Evolutionary conservation across 441 rosid genomes (phyloP).

Genomic region (Biscutella laevigata): DNA sequence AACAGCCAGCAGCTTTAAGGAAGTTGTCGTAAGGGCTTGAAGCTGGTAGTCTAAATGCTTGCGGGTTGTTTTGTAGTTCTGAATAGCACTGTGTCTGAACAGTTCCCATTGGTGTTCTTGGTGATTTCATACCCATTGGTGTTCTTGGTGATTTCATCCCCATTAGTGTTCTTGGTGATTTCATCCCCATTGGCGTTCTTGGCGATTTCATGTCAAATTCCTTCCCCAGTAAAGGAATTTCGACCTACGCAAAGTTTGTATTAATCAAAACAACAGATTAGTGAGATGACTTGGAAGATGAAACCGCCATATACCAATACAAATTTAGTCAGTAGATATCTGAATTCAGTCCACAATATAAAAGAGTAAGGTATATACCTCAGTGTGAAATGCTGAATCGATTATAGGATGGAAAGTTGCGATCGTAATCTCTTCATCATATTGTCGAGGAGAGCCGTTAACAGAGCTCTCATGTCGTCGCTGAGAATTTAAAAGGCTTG

Average conservation of each 20-base stretch:
- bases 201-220: constrained; percentile 20
- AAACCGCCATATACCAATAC: not conserved
- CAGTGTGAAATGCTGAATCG: constrained; percentile 17
- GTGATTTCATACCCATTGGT: too few relatives aligned
- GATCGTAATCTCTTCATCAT: constrained; percentile 17
- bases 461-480: constrained; percentile 16
- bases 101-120: constrained; percentile 19
- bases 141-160: too few relatives aligned
- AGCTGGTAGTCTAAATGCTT: constrained; percentile 59
- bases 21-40: constrained; percentile 82
- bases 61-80: constrained; percentile 43
- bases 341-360: not conserved
- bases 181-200: too few relatives aligned
- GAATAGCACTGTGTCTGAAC: constrained; percentile 36
- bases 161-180: too few relatives aligned
- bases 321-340: not conserved
- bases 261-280: not conserved
- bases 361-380: constrained; percentile 12
- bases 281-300: not conserved
- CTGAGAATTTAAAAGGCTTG: constrained; percentile 19
- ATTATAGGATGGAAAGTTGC: constrained; percentile 18
- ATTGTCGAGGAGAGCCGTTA: constrained; percentile 19
- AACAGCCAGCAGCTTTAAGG: constrained; percentile 94
- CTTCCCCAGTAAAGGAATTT: constrained; percentile 12
- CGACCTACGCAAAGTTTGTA: constrained; percentile 6